These are phyloP conservation scores for Coleophoma cylindrospora DNA, from an alignment of 2,329 filamentous ascomycete species.

Conservation along the genomic window DNA sequence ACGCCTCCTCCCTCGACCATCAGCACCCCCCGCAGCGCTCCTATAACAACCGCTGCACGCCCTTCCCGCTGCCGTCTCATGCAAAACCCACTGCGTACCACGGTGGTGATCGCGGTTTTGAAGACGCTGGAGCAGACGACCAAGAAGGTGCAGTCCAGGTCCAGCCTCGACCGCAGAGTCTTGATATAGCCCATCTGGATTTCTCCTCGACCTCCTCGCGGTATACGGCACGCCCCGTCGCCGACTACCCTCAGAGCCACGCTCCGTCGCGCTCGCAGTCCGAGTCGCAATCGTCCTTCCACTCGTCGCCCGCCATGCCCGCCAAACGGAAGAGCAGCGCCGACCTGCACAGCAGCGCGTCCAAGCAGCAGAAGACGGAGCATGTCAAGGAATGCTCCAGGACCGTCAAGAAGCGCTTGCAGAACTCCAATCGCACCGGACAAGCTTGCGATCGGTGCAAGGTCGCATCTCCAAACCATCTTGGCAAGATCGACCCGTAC, in stretches of 20 bases:
- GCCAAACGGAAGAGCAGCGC: conserved; percentile 16
- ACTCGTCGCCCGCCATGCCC: conserved; percentile 13
- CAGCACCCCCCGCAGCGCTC: conserved; percentile 7
- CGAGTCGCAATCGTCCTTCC: no score
- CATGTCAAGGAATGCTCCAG: conserved; percentile 27
- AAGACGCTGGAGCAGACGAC: neutral
- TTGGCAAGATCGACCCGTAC: no score
- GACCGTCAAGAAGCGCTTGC: conserved; percentile 47
- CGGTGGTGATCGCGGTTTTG: neutral
- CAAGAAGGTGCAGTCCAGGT: no score
- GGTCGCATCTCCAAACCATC: conserved; percentile 35
- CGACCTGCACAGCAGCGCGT: conserved; percentile 12
- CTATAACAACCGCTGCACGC: neutral
- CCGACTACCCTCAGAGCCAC: no score
- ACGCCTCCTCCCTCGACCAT: conserved; percentile 18
- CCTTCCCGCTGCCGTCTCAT: neutral
- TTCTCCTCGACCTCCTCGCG: neutral
- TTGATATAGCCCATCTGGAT: neutral
- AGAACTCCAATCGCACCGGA: conserved; percentile 59
- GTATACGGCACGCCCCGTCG: conserved; percentile 13
- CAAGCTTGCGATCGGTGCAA: conserved; percentile 90
- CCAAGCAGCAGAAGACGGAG: conserved; percentile 21
- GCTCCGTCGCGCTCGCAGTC: no score
- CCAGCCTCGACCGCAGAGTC: no score
- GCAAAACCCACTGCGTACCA: neutral